Evolutionary conservation across 2,329 filamentous ascomycete genomes (phyloP).

Genomic region (Paramyrothecium sp.): DNA sequence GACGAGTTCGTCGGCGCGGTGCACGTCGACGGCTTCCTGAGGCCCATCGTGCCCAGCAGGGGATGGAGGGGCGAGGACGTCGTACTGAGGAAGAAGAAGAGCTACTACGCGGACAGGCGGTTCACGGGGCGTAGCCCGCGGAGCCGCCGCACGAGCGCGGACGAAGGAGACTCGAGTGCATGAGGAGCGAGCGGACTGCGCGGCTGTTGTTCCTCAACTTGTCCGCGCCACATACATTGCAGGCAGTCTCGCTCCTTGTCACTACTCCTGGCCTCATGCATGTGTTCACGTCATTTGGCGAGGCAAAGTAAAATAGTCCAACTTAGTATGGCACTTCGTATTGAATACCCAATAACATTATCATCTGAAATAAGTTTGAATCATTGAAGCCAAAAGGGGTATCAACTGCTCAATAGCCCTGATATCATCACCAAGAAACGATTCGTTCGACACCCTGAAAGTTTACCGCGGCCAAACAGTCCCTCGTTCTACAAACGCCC

Average conservation of each 20-base stretch:
- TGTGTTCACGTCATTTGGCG: too few species aligned
- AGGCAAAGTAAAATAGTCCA: too few species aligned
- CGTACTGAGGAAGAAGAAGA: conserved; percentile 24
- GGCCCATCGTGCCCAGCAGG: conserved; percentile 46
- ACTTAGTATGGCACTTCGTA: neutral
- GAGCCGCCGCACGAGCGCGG: conserved; percentile 12
- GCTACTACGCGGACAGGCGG: conserved; percentile 16
- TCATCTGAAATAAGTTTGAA: neutral
- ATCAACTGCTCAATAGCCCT: conserved; percentile 32
- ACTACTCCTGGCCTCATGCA: too few species aligned
- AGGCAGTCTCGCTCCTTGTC: too few species aligned
- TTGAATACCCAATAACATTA: neutral
- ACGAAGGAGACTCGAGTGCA: conserved; percentile 10
- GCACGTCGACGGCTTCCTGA: conserved; percentile 67
- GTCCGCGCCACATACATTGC: too few species aligned
- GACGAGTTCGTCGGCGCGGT: conserved; percentile 52
- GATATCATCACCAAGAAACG: conserved; percentile 13
- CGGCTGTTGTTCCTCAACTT: too few species aligned
- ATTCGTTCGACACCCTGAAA: conserved; percentile 5
- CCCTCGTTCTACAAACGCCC: conserved; percentile 13
- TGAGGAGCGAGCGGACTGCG: neutral
- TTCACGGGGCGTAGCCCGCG: neutral
- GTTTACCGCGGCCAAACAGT: conserved; percentile 4
- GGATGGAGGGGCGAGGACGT: conserved; percentile 46
- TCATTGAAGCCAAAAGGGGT: conserved; percentile 18